Conservation (phyloP, 169 alveolate species). For the Plasmodium fragile region DNA sequence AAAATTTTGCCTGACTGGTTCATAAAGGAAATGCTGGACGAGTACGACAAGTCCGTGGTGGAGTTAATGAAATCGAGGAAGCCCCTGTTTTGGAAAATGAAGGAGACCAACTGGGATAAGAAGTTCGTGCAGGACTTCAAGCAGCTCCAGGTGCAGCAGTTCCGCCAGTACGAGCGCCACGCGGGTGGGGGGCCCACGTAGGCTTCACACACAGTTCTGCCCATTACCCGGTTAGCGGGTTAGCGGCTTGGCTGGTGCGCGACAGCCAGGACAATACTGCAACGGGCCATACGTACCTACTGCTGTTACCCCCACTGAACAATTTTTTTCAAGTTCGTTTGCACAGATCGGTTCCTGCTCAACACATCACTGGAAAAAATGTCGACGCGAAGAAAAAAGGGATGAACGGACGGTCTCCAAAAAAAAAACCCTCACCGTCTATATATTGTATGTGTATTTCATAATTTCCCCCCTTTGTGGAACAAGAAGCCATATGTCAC, state of each 20-base stretch:
- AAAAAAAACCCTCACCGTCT: background rate
- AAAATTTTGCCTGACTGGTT: constrained; percentile 81
- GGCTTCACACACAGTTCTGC: background rate
- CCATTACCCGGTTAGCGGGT: background rate
- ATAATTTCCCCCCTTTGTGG: background rate
- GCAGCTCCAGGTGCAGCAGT: constrained; percentile 42
- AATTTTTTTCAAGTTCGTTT: background rate
- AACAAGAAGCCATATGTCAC: background rate
- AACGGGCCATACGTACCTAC: background rate
- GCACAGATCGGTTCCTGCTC: background rate
- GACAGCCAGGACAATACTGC: background rate
- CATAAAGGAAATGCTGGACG: constrained; percentile 79
- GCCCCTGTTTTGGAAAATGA: constrained; percentile 76
- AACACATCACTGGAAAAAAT: background rate
- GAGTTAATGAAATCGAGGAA: constrained; percentile 59
- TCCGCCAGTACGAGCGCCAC: constrained; percentile 23
- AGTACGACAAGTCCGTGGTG: constrained; percentile 69
- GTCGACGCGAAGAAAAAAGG: background rate
- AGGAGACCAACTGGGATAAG: constrained; percentile 71
- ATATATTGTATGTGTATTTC: background rate
- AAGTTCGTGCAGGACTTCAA: constrained; percentile 47
- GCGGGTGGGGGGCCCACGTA: background rate
- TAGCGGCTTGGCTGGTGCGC: background rate
- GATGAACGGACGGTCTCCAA: background rate
- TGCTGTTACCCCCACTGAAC: background rate